These are phyloP conservation scores for Curvularia sp. DNA, from an alignment of 2,329 filamentous ascomycete species.

Conservation along the genomic window DNA sequence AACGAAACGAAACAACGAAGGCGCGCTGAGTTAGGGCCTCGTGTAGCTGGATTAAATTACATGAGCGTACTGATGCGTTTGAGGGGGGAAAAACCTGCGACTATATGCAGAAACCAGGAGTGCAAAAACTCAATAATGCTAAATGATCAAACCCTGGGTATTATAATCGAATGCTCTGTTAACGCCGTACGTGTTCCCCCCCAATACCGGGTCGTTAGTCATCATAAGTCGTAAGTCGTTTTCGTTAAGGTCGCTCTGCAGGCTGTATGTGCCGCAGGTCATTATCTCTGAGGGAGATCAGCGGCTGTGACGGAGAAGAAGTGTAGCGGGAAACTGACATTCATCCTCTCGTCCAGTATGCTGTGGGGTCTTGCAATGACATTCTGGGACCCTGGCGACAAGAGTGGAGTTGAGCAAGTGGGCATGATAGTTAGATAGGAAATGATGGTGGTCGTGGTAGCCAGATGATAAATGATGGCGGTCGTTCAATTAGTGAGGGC, in stretches of 20 bases:
- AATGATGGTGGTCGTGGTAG: background rate
- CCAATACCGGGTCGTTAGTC: slow-evolving; percentile 9
- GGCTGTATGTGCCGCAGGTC: slow-evolving; percentile 3
- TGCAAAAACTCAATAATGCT: slow-evolving; percentile 7
- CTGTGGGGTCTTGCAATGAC: background rate
- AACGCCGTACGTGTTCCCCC: slow-evolving; percentile 11
- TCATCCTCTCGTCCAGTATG: background rate
- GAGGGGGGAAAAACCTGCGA: slow-evolving; percentile 10
- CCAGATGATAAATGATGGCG: background rate
- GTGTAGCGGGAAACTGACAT: slow-evolving; percentile 5
- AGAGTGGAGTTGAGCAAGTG: background rate
- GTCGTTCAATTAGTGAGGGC: slow-evolving; percentile 3
- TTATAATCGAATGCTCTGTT: slow-evolving; percentile 17
- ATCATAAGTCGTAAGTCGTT: slow-evolving; percentile 13
- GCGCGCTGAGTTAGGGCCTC: slow-evolving; percentile 4
- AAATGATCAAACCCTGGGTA: slow-evolving; percentile 19
- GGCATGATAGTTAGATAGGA: background rate
- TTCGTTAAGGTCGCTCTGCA: slow-evolving; percentile 12
- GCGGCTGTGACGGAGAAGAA: background rate
- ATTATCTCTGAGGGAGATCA: slow-evolving; percentile 7
- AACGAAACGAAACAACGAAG: slow-evolving; percentile 7
- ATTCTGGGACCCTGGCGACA: background rate
- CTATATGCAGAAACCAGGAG: slow-evolving; percentile 9
- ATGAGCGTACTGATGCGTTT: slow-evolving; percentile 18
- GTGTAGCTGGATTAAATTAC: slow-evolving; percentile 17